Base-by-base conservation (phyloP, 805 yeast species). In the Ogataea pilisensis region DNA sequence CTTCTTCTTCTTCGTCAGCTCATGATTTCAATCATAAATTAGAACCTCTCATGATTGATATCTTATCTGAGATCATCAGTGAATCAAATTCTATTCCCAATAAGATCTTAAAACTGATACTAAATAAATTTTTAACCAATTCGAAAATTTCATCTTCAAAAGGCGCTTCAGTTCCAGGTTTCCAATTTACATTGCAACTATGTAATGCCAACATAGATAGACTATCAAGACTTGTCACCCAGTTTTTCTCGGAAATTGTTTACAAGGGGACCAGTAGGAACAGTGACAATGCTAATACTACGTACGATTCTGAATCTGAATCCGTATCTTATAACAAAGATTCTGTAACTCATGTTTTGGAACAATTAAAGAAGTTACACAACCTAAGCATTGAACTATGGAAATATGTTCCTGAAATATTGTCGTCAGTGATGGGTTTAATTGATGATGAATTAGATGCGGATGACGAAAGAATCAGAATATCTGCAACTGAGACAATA, bases 371-470 rank as follows among this genome's bases (percentile, higher is more conserved):
- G 9, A 82, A 80, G 53, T 67, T 85, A 3, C 95, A 88, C 54
- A 69, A 61, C 11, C 63, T 87, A 26, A 65, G 82, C 0, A 63
- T 80, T 2, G 82, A 81, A 44, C 65, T 89, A 2, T 90, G 96
- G 96, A 76, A 70, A 50, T 71, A 76, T 38, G 80, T 80, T 0
- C 96, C 96, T 0, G 93, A 84, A 35, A 64, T 85, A 17, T 66
- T 86, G 9, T 71, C 76, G 3, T 77, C 93, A 1, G 83, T 85
- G 0, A 76, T 85, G 70, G 93, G 95, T 0, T 73, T 86, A 38
- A 66, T 89, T 4, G 86, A 85, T 49, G 88, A 85, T 52, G 95
- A 89, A 49, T 64, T 89, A 31, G 78, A 78, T 43, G 87, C 95
- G 0, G 85, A 82, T 31, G 75, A 80, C 48, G 78, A 76, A 24